Base-by-base conservation (phyloP, 306 rosid species). In the Prunus fruticosa region DNA sequence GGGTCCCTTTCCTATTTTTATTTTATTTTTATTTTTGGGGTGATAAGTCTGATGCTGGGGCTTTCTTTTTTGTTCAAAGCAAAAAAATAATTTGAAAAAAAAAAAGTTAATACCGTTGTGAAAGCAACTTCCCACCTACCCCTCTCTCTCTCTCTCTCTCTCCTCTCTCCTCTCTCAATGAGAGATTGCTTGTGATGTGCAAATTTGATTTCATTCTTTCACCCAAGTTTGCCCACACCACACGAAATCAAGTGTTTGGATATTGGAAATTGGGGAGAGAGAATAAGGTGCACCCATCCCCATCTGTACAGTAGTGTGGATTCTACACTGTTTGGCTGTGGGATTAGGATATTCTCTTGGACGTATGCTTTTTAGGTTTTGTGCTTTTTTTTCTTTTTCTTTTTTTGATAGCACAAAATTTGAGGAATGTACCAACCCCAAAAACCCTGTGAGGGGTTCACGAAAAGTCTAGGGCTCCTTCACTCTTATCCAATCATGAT, bases 41-140 rank as follows among this genome's bases (percentile, higher is more conserved):
- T 34, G 80, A 77, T 67, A 84, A 46, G 82, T 52, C 47, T 58
- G 45, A 67, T 67, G 25, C 34, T 65, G 43, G 47, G 64, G 56
- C 19, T n/a, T n/a, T n/a, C 18, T 52, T 30, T 72, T 16, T 25
- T 28, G 16, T 49, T 14, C 52, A 45, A 74, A 64, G 57, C n/a
- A 66, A 71, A 66, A 54, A 72, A 73, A 8, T 12, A 53, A 2
- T 64, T 76, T 62, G 13, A 47, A 2, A 8, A 0, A 0, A 52
- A 52, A 1, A 52, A 52, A 34, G 60, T 65, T 57, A 63, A 22
- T 71, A 12, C 7, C 6, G 3, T 25, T 15, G 15, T 25, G 65
- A 87, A 80, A 87, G 88, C 88, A 46, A 82, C 88, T 30, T 38
- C 72, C 67, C 80, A 84, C 85, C 88, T 0, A 87, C 87, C 76